phyloP scores from a whole-genome alignment of 352 stramenopile species.

The Pythium dissimile region DNA sequence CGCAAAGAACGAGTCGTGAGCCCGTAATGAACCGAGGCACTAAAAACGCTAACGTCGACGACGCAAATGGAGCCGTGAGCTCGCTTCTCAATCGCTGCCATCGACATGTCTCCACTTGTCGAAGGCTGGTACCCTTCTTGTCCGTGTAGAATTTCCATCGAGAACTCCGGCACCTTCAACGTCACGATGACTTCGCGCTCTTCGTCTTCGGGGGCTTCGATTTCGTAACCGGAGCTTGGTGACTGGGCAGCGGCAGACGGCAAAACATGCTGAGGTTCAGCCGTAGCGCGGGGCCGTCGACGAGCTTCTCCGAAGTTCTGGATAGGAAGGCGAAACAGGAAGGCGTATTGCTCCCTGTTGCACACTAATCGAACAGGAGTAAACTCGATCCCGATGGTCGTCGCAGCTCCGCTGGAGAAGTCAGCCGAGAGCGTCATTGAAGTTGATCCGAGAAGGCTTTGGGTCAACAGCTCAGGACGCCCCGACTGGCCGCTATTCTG shows the following conservation, averaged over 20 bases:
- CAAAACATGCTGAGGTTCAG: neutral
- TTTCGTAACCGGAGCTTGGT: neutral
- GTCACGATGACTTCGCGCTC: conserved; percentile 60
- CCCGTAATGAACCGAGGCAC: conserved; percentile 47
- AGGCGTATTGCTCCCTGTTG: conserved; percentile 81
- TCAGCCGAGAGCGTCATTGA: conserved; percentile 52
- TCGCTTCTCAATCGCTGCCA: conserved; percentile 59
- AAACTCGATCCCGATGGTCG: conserved; percentile 52
- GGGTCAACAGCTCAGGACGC: conserved; percentile 19
- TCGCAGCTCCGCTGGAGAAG: conserved; percentile 52
- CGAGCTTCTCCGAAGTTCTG: conserved; percentile 72
- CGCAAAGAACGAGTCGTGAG: conserved; percentile 42
- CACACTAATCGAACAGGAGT: conserved; percentile 72
- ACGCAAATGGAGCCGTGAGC: conserved; percentile 75
- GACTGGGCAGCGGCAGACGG: neutral
- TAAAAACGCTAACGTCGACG: conserved; percentile 48
- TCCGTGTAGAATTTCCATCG: conserved; percentile 75
- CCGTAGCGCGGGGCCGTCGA: conserved; percentile 10
- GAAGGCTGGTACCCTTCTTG: conserved; percentile 78
- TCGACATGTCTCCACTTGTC: conserved; percentile 66
- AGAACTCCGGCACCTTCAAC: conserved; percentile 61
- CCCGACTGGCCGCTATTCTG: conserved; percentile 29
- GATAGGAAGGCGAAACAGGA: conserved; percentile 67
- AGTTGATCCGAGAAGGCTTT: conserved; percentile 74
- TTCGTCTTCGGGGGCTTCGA: conserved; percentile 27